phyloP scores from a whole-genome alignment of 805 yeast genomes.

The Wickerhamiella dianesei region DNA sequence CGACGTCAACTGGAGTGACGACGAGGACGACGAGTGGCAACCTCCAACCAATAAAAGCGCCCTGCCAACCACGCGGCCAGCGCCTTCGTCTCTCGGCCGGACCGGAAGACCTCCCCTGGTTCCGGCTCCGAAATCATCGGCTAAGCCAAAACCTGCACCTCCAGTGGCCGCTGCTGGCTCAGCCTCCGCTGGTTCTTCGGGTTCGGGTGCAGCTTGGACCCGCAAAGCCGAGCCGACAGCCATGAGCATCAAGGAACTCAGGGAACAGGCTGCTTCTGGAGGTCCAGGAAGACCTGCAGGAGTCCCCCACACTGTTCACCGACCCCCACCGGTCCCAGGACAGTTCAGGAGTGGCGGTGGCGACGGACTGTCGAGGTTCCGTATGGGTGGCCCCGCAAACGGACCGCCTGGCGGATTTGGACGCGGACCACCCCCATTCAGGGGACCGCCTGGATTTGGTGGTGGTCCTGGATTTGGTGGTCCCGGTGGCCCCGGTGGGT shows the following conservation, averaged over 20 bases:
- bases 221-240: constrained; percentile 1
- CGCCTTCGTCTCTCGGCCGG: constrained; percentile 2
- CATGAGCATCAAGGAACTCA: constrained; percentile 7
- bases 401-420: not conserved
- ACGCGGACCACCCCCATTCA: not conserved
- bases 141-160: not conserved
- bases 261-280: not conserved
- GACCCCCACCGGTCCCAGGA: not conserved
- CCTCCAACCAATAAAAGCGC: constrained; percentile 8
- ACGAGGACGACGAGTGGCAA: constrained; percentile 27
- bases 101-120: not conserved
- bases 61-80: not conserved
- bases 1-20: constrained; percentile 28
- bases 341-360: constrained; percentile 2
- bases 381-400: constrained; percentile 7
- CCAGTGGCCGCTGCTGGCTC: not conserved
- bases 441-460: not conserved
- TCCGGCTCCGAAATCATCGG: constrained; percentile 3
- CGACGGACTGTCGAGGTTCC: constrained; percentile 16
- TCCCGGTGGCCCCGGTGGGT: not conserved
- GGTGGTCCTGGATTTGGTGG: constrained; percentile 1
- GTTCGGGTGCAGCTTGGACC: constrained; percentile 3
- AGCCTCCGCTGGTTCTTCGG: not conserved
- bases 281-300: not conserved
- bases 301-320: not conserved